Base-by-base conservation (phyloP, 805 yeast genomes). In the Saturnispora kantuleensis region DNA sequence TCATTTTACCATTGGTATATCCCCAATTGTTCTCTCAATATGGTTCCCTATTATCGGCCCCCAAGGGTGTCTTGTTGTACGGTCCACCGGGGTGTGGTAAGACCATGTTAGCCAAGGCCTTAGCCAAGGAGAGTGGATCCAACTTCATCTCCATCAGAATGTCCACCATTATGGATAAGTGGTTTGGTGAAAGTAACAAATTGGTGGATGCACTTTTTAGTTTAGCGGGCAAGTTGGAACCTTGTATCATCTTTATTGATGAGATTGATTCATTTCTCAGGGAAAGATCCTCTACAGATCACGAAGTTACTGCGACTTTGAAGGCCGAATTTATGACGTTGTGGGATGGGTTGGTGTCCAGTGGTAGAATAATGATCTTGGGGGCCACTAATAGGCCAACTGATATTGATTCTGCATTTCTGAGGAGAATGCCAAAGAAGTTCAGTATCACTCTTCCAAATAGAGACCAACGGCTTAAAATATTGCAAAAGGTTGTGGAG, bases 51-150 rank as follows among this genome's bases (percentile, higher is more conserved):
- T 67, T 90, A 21, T 86, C 84, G 56, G 90, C 96, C 1, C 98
- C 98, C 2, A 88, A 86, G 57, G 98, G 98, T 35, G 97, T 90
- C 3, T 66, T 90, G 31, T 70, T 89, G 40, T 81, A 86, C 58
- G 97, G 97, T 0, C 97, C 97, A 3, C 97, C 97, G 0, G 97
- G 97, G 0, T 90, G 97, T 62, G 97, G 97, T 45, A 90, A 90
- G 64, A 90, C 97, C 3, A 86, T 90, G 96, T 69, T 90, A 54
- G 97, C 97, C 9, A 90, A 89, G 63, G 97, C 97, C 0, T 73
- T 90, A 33, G 97, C 97, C 1, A 74, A 78, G 45, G 96, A 89
- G 61, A 81, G 94, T 52, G 87, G 86, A 1, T 97, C 97, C 0
- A 87, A 81, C 54, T 90, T 90, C 64, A 74, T 90, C 41, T 87